Percentiles rank a stretch among this genome's conserved stretches.
phyloP scores from a whole-genome alignment of 495 filamentous ascomycete species.

The Oleoguttula mirabilis region DNA sequence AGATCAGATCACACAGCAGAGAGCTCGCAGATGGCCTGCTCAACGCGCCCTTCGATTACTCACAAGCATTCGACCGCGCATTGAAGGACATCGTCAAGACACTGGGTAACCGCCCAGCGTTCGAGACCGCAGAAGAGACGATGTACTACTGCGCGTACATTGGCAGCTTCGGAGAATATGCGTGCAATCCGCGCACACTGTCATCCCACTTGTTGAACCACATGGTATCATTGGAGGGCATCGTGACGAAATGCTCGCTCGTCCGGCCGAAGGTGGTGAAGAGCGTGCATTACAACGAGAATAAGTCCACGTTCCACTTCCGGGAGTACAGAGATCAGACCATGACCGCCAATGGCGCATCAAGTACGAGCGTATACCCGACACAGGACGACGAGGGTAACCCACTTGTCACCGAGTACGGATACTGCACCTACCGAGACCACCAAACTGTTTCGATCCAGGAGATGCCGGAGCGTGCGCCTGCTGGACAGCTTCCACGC shows the following conservation, averaged over 20 bases:
- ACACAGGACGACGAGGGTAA: conserved; percentile 82
- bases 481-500: conserved; percentile 87
- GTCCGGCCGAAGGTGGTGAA: conserved; percentile 94
- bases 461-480: conserved; percentile 97
- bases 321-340: conserved; percentile 91
- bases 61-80: conserved; percentile 75
- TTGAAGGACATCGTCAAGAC: conserved; percentile 77
- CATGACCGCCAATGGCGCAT: conserved; percentile 78
- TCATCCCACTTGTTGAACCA: conserved; percentile 80
- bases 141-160: conserved; percentile 91
- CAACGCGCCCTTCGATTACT: conserved; percentile 75
- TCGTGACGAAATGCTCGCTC: conserved; percentile 90
- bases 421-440: conserved; percentile 87
- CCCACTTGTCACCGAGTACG: conserved; percentile 83
- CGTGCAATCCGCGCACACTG: conserved; percentile 88
- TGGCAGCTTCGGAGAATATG: conserved; percentile 86
- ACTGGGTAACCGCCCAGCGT: conserved; percentile 50
- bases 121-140: conserved; percentile 49
- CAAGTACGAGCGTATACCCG: conserved; percentile 83
- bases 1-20: conserved; percentile 78
- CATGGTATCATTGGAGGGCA: conserved; percentile 95
- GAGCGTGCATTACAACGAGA: conserved; percentile 91
- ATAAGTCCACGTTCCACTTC: conserved; percentile 66
- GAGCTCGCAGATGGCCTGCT: conserved; percentile 80
- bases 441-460: conserved; percentile 98